Evolutionary conservation across 495 filamentous ascomycete species (phyloP), one percentile per base, ranked within the genome.

Genomic region (Clavariopsis aquatica): DNA sequence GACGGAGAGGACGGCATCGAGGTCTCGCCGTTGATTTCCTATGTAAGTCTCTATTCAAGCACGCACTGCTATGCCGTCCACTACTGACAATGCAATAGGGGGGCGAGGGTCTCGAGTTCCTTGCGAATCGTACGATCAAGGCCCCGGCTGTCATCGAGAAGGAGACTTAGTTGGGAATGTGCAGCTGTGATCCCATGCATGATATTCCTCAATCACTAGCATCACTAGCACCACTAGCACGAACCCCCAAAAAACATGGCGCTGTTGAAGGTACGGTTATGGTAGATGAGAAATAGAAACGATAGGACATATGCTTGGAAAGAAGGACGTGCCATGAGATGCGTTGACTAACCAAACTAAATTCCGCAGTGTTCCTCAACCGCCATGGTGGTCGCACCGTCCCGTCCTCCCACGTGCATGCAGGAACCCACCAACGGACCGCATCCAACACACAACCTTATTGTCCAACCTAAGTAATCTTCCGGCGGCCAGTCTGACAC

Each of bases 1-100:
- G 82, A 79, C 36, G 79, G 81, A 5, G 83, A 85, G 12, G 72
- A 77, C 56, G 94, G 94, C 22, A 83, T 99, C 22, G 94, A 99
- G 72, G 86, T 99, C 20, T 95, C 91, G 65, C 95, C 94, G 22
- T 78, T 96, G 74, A 88, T 93, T 72, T 96, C 92, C 83, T 99
- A 99, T 73, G 93, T 96, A 86, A 83, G 92, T 86, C 63, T 46
- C 66, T 19, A 20, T 23, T 45, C 29, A n/a, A n/a, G n/a, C n/a
- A n/a, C n/a, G 68, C 29, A 57, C 51, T 57, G 4, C 54, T 73
- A 81, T 75, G 63, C 53, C 62, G 24, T 22, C 1, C 17, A 24
- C 49, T 59, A 60, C 61, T 65, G 41, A 66, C 41, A 51, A 73
- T 5, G 54, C 10, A 43, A n/a, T 67, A 96, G 92, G 90, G 86